These are phyloP conservation scores for Erigeron canadensis DNA, from an alignment of 129 eudicot genomes.

Conservation along the genomic window DNA sequence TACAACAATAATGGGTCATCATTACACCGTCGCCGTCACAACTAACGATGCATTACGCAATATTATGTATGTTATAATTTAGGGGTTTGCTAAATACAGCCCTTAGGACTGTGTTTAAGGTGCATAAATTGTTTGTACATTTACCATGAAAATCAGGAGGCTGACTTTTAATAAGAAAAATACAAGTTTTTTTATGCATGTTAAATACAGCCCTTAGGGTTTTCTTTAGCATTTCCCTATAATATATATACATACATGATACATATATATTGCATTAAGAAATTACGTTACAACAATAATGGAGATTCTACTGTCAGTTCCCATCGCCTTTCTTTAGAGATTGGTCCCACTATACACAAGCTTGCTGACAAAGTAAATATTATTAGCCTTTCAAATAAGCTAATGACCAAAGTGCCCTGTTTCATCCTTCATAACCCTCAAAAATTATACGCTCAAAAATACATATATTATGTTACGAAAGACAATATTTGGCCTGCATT, in stretches of 20 bases:
- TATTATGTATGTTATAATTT: too few relatives aligned
- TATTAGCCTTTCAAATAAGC: slow-evolving; percentile 14
- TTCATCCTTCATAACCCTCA: background rate
- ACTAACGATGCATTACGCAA: too few relatives aligned
- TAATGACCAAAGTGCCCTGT: slow-evolving; percentile 27
- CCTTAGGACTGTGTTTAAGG: too few relatives aligned
- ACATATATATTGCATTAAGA: slow-evolving; percentile 1
- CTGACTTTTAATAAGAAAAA: too few relatives aligned
- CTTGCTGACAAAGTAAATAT: slow-evolving; percentile 20
- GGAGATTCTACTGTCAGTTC: slow-evolving; percentile 56
- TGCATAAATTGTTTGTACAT: too few relatives aligned
- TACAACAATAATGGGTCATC: too few relatives aligned
- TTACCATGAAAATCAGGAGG: too few relatives aligned
- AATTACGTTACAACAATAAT: slow-evolving; percentile 32
- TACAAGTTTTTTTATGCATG: too few relatives aligned
- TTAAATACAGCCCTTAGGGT: too few relatives aligned
- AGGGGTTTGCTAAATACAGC: too few relatives aligned
- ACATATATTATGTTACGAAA: background rate
- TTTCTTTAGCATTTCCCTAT: too few relatives aligned
- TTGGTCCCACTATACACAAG: slow-evolving; percentile 34
- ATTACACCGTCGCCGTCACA: too few relatives aligned
- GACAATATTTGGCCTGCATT: slow-evolving; percentile 1
- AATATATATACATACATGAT: background rate
- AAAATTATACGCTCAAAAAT: background rate
- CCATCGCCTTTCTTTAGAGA: slow-evolving; percentile 39